A percentile compares a stretch with the other conserved stretches of the same genome.
phyloP scores from a whole-genome alignment of 73 alveolate species.

The Paraurostyla sp. region DNA sequence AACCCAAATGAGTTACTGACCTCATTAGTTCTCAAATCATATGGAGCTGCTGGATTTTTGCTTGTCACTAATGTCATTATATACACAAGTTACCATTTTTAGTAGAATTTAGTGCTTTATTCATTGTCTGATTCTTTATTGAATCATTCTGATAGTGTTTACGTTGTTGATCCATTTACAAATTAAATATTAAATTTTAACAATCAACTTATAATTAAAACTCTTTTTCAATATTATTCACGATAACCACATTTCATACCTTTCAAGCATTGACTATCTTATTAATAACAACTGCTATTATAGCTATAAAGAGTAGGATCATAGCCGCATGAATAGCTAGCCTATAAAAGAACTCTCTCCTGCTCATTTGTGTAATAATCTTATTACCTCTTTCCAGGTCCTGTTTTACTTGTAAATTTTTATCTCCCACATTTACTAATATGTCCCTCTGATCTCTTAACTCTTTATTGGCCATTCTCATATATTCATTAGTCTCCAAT shows the following conservation, averaged over 20 bases:
- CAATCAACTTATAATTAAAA: not conserved
- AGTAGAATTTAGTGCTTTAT: too few species aligned
- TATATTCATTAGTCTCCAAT: conserved; percentile 9
- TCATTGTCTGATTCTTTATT: too few species aligned
- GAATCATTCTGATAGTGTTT: too few species aligned
- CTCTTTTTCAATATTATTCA: not conserved
- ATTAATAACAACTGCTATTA: not conserved
- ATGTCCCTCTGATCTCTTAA: conserved; percentile 46
- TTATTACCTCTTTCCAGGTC: conserved; percentile 48
- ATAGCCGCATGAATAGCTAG: not conserved
- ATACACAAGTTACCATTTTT: too few species aligned
- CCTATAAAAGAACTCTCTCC: conserved; percentile 36
- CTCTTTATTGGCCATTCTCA: conserved; percentile 30
- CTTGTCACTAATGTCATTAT: too few species aligned
- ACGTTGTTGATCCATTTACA: conserved; percentile 25
- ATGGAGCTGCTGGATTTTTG: too few species aligned
- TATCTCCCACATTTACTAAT: not conserved
- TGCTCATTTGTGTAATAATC: conserved; percentile 51
- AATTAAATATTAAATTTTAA: conserved; percentile 8
- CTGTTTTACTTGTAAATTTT: not conserved
- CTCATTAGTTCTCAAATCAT: not conserved
- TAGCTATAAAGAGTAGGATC: conserved; percentile 13
- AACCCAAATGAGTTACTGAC: not conserved
- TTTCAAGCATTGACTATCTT: not conserved
- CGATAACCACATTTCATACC: not conserved